A percentile compares a stretch with the other conserved stretches of the same genome.
These are phyloP conservation scores for Neurospora sublineolata DNA, from an alignment of 495 filamentous ascomycete genomes.

Conservation along the genomic window DNA sequence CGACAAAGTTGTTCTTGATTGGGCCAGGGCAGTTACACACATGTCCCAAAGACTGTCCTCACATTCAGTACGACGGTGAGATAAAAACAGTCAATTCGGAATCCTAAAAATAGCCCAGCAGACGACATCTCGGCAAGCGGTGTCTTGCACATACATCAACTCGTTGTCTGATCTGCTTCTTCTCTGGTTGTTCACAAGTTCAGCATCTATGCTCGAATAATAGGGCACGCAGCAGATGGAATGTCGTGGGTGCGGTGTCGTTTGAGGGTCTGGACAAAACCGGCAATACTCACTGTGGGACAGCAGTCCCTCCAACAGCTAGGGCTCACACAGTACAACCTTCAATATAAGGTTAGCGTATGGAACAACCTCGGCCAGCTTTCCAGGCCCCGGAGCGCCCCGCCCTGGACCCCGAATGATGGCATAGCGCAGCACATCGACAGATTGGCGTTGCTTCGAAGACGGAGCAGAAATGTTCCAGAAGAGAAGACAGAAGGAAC, in stretches of 20 bases:
- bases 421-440: conserved; percentile 4
- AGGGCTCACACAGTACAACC: neutral
- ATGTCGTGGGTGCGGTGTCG: neutral
- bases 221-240: neutral
- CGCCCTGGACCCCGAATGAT: conserved; percentile 2
- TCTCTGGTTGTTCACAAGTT: neutral
- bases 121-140: neutral
- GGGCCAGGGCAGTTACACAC: neutral
- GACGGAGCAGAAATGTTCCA: neutral
- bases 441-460: conserved; percentile 1
- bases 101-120: neutral
- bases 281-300: neutral
- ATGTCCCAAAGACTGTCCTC: neutral
- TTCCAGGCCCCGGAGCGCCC: neutral
- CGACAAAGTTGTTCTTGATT: conserved; percentile 4
- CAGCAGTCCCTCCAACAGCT: neutral
- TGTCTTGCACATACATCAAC: neutral
- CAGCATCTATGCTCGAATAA: neutral
- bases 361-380: neutral
- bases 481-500: neutral
- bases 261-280: conserved; percentile 1
- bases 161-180: neutral
- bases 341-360: neutral
- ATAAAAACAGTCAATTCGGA: neutral
- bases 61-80: neutral